Evolutionary conservation across 2,329 filamentous ascomycete genomes (phyloP), one percentile per base, ranked within the genome.

Genomic region (Calonectria pseudoreteaudii): DNA sequence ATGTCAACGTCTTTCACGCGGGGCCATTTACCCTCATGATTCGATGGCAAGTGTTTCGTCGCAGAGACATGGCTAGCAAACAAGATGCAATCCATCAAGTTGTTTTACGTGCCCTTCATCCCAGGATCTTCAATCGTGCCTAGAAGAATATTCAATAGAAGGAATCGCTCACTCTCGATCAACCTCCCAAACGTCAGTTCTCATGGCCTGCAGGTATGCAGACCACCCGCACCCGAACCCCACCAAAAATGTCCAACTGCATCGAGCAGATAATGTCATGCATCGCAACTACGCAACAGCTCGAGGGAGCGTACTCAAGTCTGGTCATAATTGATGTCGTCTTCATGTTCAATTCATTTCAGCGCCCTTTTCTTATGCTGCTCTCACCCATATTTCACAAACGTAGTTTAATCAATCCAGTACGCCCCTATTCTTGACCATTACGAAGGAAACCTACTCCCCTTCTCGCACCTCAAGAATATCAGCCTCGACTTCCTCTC

Each of bases 381-480:
- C 50, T 58, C 50, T 52, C 60, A 60, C 50, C 58, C 50, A 58
- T 60, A 41, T 65, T 44, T 18, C 30, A 47, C 66, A 58, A 52
- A 62, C 11, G 44, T 58, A 52, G 50, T 47, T 67, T 53, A 56
- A 58, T 62, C 64, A 34, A 44, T 68, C 49, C 64, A 62, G 47
- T 73, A 67, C 67, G 71, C 67, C 71, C 68, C 62, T 58, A n/a
- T 49, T 52, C 53, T 65, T 60, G 53, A 31, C 38, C 30, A 26
- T 73, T 38, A 53, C 56, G 68, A 74, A 71, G 28, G 71, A 44
- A 70, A 62, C 52, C 36, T 73, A 77, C 74, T 84, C 83, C 20
- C 80, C 82, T 73, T 84, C 83, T 50, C 82, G 80, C 11, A 84
- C 82, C 71, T 85, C 84, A 71, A 83, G 74, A 44, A 84, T 85